Evolutionary conservation across 768 basidiomycete species (phyloP), one percentile per base, ranked within the genome.

Genomic region (Mycena leptocephala): DNA sequence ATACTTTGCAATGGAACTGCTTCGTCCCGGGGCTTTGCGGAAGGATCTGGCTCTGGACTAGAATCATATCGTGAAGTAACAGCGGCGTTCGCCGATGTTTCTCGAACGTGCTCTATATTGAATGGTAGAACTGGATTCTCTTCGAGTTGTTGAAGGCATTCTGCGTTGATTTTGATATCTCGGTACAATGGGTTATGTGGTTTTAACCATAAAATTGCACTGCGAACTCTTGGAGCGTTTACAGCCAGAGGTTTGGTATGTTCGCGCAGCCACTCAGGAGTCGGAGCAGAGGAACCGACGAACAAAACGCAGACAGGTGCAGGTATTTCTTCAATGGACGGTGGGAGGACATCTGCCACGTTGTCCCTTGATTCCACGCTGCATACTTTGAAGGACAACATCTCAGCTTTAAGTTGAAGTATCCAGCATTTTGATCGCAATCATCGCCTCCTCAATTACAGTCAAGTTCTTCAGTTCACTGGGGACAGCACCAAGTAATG

Each of bases 1-100:
- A n/a, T 30, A 59, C 62, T 74, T 51, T 74, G 63, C 13, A 74
- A 74, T 0, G 73, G 65, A 8, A 74, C 46, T 24, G 51, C 28
- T 5, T 55, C 72, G 18, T 35, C 9, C n/a, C n/a, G n/a, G 28
- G 26, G 5, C 22, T 43, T 46, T 32, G 32, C 30, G 2, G 63
- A 51, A 1, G 33, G 61, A 13, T 11, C 43, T 6, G 43, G 43
- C 2, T 14, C 41, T 46, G 16, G 43, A 30, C 22, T 20, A 9
- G 68, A 2, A 43, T 70, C 68, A 35, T 70, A 70, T 11, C 55
- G 35, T 1, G 68, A 39, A 24, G 68, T 70, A 5, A 55, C 37
- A 26, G 68, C 56, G 16, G 41, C 68, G 37, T 59, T 70, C 26
- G 55, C 68, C 30, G 55, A 2, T 33, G 0, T 74, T 9, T 33